phyloP scores from a whole-genome alignment of 768 basidiomycete species.

The Crepidotus variabilis region DNA sequence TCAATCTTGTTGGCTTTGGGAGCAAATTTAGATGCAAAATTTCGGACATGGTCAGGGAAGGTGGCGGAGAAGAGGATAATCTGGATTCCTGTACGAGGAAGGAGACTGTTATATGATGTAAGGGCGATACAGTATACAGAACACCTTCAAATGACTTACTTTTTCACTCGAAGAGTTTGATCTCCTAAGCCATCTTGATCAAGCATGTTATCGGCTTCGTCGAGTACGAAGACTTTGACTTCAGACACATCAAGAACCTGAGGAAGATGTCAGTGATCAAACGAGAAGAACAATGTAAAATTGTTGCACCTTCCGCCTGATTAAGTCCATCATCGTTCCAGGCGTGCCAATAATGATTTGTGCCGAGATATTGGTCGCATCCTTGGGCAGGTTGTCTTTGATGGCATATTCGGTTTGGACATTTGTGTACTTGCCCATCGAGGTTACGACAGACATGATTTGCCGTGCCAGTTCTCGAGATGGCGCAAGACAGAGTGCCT shows the following conservation, averaged over 20 bases:
- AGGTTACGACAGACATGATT: constrained; percentile 91
- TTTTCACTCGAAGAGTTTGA: constrained; percentile 90
- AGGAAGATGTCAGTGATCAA: not conserved
- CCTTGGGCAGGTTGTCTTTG: constrained; percentile 74
- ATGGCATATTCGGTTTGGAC: constrained; percentile 96
- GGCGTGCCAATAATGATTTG: constrained; percentile 96
- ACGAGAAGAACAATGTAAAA: not conserved
- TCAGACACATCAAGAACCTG: constrained; percentile 70
- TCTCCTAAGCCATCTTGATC: constrained; percentile 93
- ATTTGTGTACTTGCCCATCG: constrained; percentile 93
- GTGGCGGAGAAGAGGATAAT: constrained; percentile 98
- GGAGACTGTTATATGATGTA: constrained; percentile 38
- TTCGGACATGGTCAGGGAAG: constrained; percentile 90
- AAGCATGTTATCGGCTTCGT: constrained; percentile 99
- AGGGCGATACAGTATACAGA: not conserved
- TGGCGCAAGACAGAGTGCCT: constrained; percentile 97
- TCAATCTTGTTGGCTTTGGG: constrained; percentile 96
- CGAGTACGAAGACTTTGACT: constrained; percentile 91
- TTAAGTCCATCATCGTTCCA: constrained; percentile 89
- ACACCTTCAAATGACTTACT: constrained; percentile 45
- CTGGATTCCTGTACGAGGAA: constrained; percentile 60
- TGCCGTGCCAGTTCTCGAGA: constrained; percentile 96
- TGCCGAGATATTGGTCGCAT: constrained; percentile 67
- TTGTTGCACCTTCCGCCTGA: constrained; percentile 50
- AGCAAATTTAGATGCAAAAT: constrained; percentile 91